These are phyloP conservation scores for Pythium diclinum DNA, from an alignment of 352 stramenopile genomes.

Conservation along the genomic window DNA sequence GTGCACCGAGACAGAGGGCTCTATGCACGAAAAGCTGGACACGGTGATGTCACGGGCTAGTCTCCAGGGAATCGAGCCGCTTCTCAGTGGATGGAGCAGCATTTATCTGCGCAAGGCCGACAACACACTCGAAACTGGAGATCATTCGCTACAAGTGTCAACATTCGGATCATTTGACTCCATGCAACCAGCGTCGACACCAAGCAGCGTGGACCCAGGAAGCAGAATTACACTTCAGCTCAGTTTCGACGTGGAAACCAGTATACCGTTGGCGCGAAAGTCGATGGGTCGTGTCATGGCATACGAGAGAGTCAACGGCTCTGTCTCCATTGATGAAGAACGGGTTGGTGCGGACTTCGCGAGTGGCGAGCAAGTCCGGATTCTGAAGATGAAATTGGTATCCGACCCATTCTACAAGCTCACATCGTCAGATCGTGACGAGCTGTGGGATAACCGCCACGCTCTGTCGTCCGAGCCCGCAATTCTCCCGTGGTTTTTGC, in stretches of 20 bases:
- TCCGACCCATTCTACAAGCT: constrained; percentile 28
- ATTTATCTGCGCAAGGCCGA: neutral
- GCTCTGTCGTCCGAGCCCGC: constrained; percentile 22
- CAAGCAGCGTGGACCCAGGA: neutral
- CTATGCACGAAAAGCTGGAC: neutral
- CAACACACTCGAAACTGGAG: neutral
- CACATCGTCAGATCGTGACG: constrained; percentile 16
- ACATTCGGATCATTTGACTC: neutral
- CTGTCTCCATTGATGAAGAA: neutral
- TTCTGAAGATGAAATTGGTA: constrained; percentile 8
- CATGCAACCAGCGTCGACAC: neutral
- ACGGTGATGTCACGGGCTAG: neutral
- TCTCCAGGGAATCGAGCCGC: neutral
- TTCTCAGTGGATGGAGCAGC: constrained; percentile 10
- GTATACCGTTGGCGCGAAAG: neutral
- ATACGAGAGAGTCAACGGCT: neutral
- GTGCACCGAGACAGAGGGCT: constrained; percentile 5
- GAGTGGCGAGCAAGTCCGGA: neutral
- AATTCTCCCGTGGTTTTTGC: constrained; percentile 43
- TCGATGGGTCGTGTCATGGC: neutral
- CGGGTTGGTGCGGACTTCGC: neutral
- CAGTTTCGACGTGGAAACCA: neutral
- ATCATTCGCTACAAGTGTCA: constrained; percentile 1
- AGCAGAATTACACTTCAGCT: neutral
- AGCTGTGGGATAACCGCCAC: constrained; percentile 25